A percentile compares a stretch with the other conserved stretches of the same genome.
Evolutionary conservation across 257 asterid genomes (phyloP).

Genomic region (Solanum lignicaule): DNA sequence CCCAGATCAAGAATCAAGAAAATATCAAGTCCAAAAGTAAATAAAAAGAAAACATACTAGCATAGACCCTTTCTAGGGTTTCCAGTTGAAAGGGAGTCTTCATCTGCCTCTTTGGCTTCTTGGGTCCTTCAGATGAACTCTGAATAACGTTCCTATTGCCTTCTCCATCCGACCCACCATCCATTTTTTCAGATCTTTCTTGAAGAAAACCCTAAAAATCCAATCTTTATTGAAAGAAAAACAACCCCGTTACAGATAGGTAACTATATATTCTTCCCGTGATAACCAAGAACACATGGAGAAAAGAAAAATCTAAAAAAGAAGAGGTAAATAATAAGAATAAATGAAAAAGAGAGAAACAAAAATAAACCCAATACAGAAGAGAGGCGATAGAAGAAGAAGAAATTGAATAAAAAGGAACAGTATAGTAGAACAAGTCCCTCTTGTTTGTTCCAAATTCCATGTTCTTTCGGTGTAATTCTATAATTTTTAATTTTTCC

Average conservation of each 20-base stretch:
- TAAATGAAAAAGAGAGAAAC: background rate
- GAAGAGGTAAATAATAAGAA: background rate
- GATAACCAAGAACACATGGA: conserved; percentile 3
- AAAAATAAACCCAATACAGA: background rate
- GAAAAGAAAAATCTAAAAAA: background rate
- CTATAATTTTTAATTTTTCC: conserved; percentile 1
- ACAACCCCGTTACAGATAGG: background rate
- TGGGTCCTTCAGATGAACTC: conserved; percentile 45
- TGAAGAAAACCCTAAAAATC: conserved; percentile 31
- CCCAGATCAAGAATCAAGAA: background rate
- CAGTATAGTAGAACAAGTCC: conserved; percentile 14
- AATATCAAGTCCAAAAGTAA: background rate
- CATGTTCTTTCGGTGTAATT: conserved; percentile 5
- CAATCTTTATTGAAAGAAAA: conserved; percentile 10
- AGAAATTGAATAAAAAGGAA: conserved; percentile 5
- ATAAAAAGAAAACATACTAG: conserved; percentile 36
- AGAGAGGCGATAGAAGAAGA: background rate
- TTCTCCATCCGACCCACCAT: conserved; percentile 78
- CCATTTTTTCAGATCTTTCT: conserved; percentile 45
- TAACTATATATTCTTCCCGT: background rate
- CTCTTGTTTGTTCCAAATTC: conserved; percentile 8
- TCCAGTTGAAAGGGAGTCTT: conserved; percentile 97
- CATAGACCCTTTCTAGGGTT: conserved; percentile 70
- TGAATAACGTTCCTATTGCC: conserved; percentile 34
- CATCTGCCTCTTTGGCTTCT: conserved; percentile 98